phyloP scores from a whole-genome alignment of 2,329 filamentous ascomycete species.

The Cytospora chrysosperma region DNA sequence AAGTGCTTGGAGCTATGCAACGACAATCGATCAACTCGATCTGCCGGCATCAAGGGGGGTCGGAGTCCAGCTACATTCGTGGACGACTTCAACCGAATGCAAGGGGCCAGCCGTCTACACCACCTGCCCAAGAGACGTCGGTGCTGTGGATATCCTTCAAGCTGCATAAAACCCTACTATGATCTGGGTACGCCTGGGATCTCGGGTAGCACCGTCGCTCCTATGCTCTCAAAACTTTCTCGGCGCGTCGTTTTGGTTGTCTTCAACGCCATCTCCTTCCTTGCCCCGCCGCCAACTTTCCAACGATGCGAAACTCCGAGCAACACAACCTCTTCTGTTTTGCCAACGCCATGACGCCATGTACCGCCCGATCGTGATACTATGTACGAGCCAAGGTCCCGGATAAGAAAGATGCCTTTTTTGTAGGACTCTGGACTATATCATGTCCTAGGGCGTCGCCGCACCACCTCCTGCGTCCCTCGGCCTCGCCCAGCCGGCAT shows the following conservation, averaged over 20 bases:
- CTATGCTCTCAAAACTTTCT: background rate
- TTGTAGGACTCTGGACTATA: background rate
- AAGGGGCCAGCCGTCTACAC: background rate
- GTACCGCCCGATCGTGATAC: background rate
- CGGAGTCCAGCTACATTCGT: background rate
- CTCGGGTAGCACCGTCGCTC: background rate
- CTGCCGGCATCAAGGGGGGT: background rate
- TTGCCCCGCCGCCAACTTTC: background rate
- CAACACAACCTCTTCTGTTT: background rate
- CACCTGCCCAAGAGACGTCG: background rate
- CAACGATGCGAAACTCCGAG: background rate
- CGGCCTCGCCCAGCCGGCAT: background rate
- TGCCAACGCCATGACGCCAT: conserved; percentile 19
- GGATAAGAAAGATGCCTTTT: background rate
- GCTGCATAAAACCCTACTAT: background rate
- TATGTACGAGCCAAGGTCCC: background rate
- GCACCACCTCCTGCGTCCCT: background rate
- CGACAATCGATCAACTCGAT: background rate
- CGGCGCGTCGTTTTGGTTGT: background rate
- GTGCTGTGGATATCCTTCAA: background rate
- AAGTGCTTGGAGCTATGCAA: background rate
- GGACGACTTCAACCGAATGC: background rate
- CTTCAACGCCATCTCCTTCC: background rate
- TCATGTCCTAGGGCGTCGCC: background rate
- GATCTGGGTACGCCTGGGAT: background rate